Conservation (phyloP, 176 grass and related monocot genomes). For the Phoenix dactylifera region DNA sequence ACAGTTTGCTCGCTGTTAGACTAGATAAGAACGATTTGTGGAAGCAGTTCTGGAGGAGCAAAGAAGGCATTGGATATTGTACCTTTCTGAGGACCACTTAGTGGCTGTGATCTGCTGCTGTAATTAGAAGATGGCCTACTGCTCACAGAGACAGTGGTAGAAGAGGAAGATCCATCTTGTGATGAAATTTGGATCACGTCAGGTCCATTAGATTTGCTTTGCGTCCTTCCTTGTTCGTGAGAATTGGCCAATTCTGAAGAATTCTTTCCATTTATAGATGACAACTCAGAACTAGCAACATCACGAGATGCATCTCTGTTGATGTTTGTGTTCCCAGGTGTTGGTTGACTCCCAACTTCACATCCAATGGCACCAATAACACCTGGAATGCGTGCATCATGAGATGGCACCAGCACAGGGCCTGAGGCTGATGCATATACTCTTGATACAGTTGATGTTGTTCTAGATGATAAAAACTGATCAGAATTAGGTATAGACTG, state of each 20-base stretch:
- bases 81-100: too few species aligned
- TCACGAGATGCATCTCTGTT: slow-evolving; percentile 1
- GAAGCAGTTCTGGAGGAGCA: too few species aligned
- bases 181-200: not conserved
- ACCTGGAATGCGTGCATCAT: slow-evolving; percentile 4
- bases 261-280: slow-evolving; percentile 3
- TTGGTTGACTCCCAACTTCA: not conserved
- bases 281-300: not conserved
- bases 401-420: slow-evolving; percentile 7
- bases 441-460: not conserved
- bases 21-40: too few species aligned
- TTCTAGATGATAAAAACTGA: not conserved
- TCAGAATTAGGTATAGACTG: not conserved
- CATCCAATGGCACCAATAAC: not conserved
- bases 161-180: too few species aligned
- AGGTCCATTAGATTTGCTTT: slow-evolving; percentile 6
- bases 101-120: too few species aligned
- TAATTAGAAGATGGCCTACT: too few species aligned
- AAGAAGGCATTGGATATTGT: too few species aligned
- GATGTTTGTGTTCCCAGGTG: not conserved
- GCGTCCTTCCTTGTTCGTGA: not conserved
- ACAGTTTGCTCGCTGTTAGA: too few species aligned
- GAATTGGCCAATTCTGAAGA: not conserved
- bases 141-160: too few species aligned
- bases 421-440: slow-evolving; percentile 6